These are phyloP conservation scores for Fusarium mundagurra DNA, from an alignment of 2,329 filamentous ascomycete genomes.

Conservation along the genomic window DNA sequence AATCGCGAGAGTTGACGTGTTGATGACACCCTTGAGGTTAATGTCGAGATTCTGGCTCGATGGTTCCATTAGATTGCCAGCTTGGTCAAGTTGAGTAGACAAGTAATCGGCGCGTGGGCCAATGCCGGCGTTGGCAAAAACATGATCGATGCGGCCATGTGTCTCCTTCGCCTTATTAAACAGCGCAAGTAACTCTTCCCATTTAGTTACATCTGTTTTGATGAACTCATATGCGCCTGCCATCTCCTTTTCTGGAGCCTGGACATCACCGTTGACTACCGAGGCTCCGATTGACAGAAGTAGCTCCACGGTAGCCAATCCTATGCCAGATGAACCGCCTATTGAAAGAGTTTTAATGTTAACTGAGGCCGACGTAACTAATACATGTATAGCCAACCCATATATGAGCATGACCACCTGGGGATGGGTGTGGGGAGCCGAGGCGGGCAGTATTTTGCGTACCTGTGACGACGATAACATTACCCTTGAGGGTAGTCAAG, in stretches of 20 bases:
- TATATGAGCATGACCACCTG: not conserved
- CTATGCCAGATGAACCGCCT: constrained; percentile 69
- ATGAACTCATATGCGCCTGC: constrained; percentile 47
- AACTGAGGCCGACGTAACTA: not conserved
- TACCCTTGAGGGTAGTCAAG: constrained; percentile 55
- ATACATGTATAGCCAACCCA: not conserved
- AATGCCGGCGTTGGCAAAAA: constrained; percentile 74
- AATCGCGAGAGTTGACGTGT: constrained; percentile 59
- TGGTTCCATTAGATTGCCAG: constrained; percentile 60
- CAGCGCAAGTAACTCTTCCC: constrained; percentile 59
- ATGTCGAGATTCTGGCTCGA: constrained; percentile 55
- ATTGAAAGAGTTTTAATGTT: not conserved
- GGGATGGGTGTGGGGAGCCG: not conserved
- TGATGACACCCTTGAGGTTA: constrained; percentile 59
- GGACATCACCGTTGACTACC: constrained; percentile 66
- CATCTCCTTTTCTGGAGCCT: constrained; percentile 48
- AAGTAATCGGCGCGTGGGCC: constrained; percentile 58
- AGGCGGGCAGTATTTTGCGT: not conserved
- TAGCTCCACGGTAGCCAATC: constrained; percentile 62
- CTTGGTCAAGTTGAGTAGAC: constrained; percentile 55
- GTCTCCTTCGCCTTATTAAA: constrained; percentile 65
- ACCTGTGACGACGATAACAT: constrained; percentile 62
- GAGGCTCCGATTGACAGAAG: constrained; percentile 63
- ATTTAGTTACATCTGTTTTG: constrained; percentile 58
- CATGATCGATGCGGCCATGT: constrained; percentile 79